Evolutionary conservation across 768 basidiomycete species (phyloP), one percentile per base, ranked within the genome.

Genomic region (Chalciporus piperatus): DNA sequence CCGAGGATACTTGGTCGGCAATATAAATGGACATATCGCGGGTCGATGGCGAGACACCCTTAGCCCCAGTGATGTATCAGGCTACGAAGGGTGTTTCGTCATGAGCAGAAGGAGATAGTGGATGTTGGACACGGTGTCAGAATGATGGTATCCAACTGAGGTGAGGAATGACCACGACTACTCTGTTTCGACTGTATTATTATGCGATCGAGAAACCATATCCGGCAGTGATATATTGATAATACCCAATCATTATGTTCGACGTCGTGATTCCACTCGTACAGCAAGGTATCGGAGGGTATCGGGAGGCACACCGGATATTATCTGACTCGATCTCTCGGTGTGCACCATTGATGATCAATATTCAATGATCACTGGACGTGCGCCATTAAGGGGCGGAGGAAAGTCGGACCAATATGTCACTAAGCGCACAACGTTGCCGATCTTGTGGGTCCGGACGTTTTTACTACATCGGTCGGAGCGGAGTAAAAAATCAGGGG

Each of bases 11-110:
- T 73, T 92, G 45, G 78, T 91, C 33, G 89, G 88, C 7, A 79
- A 82, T 50, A 67, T 70, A 16, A 74, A 87, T 54, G 87, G 88
- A 10, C 83, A 84, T 61, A 67, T 92, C 32, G 83, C 88, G 16
- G 92, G 93, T 30, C 76, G 92, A 41, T 96, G 92, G 92, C 76
- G 92, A 55, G 93, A 96, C 61, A 88, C 87, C 3, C 66, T 89
- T 41, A 92, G 83, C 44, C 81, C 83, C 0, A 66, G 76, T 10
- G 70, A 79, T 27, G 71, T 77, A 25, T 70, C 75, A 23, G 92
- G 92, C 6, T 93, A 96, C 63, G 93, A 96, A 72, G 93, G 92
- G 3, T 89, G 85, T 65, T 92, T 89, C 65, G 78, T 80, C 22
- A 86, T 89, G 85, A 81, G 80, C 57, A 72, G 87, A 50, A 77